Percentiles rank a stretch among this genome's conserved stretches.
These are phyloP conservation scores for Pseudocercospora crystallina DNA, from an alignment of 2,329 filamentous ascomycete genomes.

Conservation along the genomic window DNA sequence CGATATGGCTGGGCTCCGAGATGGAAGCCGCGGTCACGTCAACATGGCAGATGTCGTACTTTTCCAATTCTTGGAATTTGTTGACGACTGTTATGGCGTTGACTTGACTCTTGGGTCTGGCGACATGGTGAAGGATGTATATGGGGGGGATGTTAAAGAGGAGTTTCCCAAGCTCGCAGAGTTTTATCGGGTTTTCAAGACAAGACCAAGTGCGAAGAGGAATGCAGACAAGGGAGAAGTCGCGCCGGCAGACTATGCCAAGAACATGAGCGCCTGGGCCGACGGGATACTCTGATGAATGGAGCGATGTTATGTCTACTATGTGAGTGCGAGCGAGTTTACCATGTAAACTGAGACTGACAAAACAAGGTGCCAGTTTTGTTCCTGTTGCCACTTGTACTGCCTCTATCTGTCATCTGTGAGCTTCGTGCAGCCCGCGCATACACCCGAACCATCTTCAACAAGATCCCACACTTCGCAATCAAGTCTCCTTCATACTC, in stretches of 20 bases:
- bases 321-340: too few species aligned
- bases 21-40: conserved; percentile 4
- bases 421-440: too few species aligned
- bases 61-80: conserved; percentile 16
- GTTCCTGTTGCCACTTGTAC: too few species aligned
- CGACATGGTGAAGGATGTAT: conserved; percentile 10
- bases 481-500: too few species aligned
- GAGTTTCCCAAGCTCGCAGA: conserved; percentile 14
- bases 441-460: too few species aligned
- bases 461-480: too few species aligned
- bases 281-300: conserved; percentile 11
- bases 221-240: conserved; percentile 9
- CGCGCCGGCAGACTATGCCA: conserved; percentile 1
- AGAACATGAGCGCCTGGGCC: conserved; percentile 11
- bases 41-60: conserved; percentile 12
- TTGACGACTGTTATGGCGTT: conserved; percentile 14
- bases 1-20: conserved; percentile 7
- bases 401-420: too few species aligned
- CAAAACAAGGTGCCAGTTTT: too few species aligned
- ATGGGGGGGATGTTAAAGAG: conserved; percentile 11
- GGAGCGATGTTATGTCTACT: too few species aligned
- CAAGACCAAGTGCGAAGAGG: conserved; percentile 12
- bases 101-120: conserved; percentile 14
- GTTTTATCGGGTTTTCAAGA: conserved; percentile 15
- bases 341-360: too few species aligned